Conservation (phyloP, 768 basidiomycete genomes). For the Clavulina sp. region DNA sequence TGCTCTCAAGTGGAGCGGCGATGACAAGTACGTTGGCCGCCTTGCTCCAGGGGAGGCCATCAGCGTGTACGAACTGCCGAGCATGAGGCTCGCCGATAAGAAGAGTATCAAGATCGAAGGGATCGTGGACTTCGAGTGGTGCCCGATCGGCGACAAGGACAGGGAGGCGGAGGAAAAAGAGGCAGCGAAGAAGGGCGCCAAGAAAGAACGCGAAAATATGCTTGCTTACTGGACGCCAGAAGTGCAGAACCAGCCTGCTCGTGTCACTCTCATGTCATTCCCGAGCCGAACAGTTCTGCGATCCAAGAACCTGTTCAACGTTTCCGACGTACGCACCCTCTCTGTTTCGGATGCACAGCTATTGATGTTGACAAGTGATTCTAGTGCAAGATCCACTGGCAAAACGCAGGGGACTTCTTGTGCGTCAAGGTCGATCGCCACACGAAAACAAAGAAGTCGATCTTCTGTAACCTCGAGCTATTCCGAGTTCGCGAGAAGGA, state of each 20-base stretch:
- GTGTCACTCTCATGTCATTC: conserved; percentile 83
- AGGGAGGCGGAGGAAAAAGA: conserved; percentile 42
- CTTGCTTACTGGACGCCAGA: conserved; percentile 97
- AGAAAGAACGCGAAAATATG: conserved; percentile 75
- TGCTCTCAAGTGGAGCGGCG: conserved; percentile 89
- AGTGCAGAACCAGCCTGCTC: conserved; percentile 87
- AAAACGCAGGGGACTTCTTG: conserved; percentile 94
- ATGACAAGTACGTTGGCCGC: conserved; percentile 87
- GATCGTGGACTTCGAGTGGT: conserved; percentile 97
- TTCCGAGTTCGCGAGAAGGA: conserved; percentile 96
- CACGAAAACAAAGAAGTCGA: conserved; percentile 96
- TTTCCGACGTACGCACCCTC: conserved; percentile 59
- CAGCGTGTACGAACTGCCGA: conserved; percentile 87
- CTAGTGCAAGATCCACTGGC: conserved; percentile 96
- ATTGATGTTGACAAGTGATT: not conserved
- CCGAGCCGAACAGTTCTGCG: conserved; percentile 70
- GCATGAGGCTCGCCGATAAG: conserved; percentile 87
- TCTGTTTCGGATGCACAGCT: not conserved
- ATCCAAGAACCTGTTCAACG: conserved; percentile 95
- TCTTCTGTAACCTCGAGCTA: conserved; percentile 94
- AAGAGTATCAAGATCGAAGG: conserved; percentile 96
- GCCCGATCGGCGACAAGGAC: conserved; percentile 81
- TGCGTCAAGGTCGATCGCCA: conserved; percentile 99
- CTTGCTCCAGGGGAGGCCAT: conserved; percentile 84
- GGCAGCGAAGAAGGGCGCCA: conserved; percentile 28